Percentiles rank a stretch among this genome's conserved stretches.
Conservation (phyloP, 768 basidiomycete species). For the Amanita subjunquillea region DNA sequence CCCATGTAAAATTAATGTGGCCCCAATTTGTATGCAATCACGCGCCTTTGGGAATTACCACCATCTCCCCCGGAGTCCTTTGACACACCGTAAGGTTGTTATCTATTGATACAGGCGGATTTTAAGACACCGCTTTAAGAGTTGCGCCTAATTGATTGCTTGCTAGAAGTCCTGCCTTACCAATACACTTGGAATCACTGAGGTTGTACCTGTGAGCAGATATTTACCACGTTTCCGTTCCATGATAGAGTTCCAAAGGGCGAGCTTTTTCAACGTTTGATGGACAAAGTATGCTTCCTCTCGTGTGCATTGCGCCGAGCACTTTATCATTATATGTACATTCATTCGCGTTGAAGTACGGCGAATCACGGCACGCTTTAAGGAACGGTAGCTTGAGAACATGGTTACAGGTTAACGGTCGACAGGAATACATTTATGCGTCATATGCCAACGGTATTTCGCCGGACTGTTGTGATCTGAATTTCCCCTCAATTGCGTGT, state of each 20-base stretch:
- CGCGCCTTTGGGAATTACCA: not conserved
- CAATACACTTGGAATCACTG: not conserved
- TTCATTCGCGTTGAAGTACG: not conserved
- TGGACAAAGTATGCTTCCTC: not conserved
- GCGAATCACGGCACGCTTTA: not conserved
- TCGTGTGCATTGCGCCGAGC: not conserved
- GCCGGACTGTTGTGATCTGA: not conserved
- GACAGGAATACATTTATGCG: not conserved
- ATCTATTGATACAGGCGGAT: not conserved
- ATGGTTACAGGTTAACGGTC: not conserved
- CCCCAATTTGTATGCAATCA: not conserved
- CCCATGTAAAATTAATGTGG: constrained; percentile 4
- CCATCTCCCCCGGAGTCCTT: too few relatives aligned
- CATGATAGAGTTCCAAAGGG: not conserved
- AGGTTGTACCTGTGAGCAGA: not conserved
- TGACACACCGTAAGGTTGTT: not conserved
- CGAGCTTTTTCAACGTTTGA: not conserved
- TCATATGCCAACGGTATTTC: too few relatives aligned
- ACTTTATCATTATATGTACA: not conserved
- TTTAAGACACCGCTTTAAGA: not conserved
- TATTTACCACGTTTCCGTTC: not conserved
- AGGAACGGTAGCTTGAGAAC: not conserved
- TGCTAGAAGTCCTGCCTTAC: not conserved
- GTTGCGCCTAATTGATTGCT: not conserved
- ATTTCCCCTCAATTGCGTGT: not conserved